phyloP scores from a whole-genome alignment of 2,329 filamentous ascomycete genomes.

The Sporothrix protearum region DNA sequence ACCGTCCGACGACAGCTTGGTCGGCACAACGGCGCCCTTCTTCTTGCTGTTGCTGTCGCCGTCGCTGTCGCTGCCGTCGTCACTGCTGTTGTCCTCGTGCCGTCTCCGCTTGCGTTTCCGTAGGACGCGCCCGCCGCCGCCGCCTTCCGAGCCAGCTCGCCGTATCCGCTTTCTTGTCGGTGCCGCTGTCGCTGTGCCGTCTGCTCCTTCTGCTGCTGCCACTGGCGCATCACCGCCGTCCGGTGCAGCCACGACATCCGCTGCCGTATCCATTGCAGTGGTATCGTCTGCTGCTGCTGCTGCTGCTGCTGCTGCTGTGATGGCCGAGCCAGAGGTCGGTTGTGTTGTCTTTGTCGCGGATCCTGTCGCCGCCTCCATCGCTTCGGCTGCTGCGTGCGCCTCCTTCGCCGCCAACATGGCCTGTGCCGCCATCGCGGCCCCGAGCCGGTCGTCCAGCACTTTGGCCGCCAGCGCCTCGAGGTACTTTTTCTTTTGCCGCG shows the following conservation, averaged over 20 bases:
- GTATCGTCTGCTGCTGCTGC: slow-evolving; percentile 34
- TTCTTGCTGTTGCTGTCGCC: background rate
- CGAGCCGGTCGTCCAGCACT: slow-evolving; percentile 24
- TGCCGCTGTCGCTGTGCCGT: background rate
- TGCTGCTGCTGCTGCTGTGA: background rate
- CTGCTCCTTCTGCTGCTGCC: slow-evolving; percentile 17
- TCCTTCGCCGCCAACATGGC: slow-evolving; percentile 3
- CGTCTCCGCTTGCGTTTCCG: slow-evolving; percentile 25
- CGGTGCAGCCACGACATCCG: slow-evolving; percentile 26
- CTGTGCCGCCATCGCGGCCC: slow-evolving; percentile 5
- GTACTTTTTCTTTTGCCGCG: slow-evolving; percentile 27
- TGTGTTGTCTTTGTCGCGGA: background rate
- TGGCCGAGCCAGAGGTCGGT: slow-evolving; percentile 15
- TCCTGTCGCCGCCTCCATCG: background rate
- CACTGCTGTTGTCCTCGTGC: slow-evolving; percentile 17
- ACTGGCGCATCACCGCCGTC: slow-evolving; percentile 34
- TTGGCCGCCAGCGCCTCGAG: slow-evolving; percentile 27
- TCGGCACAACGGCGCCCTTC: slow-evolving; percentile 47
- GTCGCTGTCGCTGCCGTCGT: slow-evolving; percentile 13
- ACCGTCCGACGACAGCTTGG: slow-evolving; percentile 60
- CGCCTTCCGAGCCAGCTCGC: background rate
- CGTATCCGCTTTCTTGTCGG: background rate
- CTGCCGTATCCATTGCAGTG: slow-evolving; percentile 37
- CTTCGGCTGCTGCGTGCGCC: background rate
- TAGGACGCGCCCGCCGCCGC: slow-evolving; percentile 24